Base-by-base conservation (phyloP, 2,329 filamentous ascomycete species). In the Colletotrichum magnum region DNA sequence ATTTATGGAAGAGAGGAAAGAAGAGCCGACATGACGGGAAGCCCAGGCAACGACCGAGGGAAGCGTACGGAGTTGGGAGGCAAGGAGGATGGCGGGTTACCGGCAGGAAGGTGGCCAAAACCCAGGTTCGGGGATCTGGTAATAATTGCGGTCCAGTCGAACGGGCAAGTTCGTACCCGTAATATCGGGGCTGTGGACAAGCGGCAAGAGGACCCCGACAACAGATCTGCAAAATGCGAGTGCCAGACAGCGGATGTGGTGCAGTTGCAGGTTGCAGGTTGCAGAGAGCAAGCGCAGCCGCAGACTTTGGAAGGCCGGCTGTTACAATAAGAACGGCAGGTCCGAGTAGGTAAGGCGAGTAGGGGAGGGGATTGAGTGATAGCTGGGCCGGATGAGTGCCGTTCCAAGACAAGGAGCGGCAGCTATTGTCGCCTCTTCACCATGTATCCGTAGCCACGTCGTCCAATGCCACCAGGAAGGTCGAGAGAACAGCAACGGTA, bases 51-150 rank as follows among this genome's bases (percentile, higher is more conserved):
- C 36, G 36, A 45, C 28, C 26, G 36, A 45, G 28, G 56, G 21
- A 51, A 39, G 28, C 36, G 39, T 13, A 45, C 41, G 50, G 39
- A 54, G 47, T 24, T 24, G 26, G 26, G 6, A 48, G 28, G 26
- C 58, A 66, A 36, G 67, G 61, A 48, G 53, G 61, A 51, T 58
- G 60, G 52, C 51, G 39, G 66, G 58, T 45, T 57, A 58, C 52
- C 51, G 45, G 50, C 26, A 48, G 41, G 41, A 58, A 36, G 58
- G 66, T 71, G 66, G 69, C 61, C 52, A 71, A 67, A 62, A 53
- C 28, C 51, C 39, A 62, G 51, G 50, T 15, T 51, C 26, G 43
- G 39, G 43, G n/a, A 51, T 66, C 56, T 66, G 52, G 63, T 36
- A 26, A 56, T 16, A 26, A 56, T 16, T 18, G 60, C 39, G 47